Percentiles rank a stretch among this genome's conserved stretches.
phyloP scores from a whole-genome alignment of 2,329 filamentous ascomycete species.

The Pestalotiopsis sp. region DNA sequence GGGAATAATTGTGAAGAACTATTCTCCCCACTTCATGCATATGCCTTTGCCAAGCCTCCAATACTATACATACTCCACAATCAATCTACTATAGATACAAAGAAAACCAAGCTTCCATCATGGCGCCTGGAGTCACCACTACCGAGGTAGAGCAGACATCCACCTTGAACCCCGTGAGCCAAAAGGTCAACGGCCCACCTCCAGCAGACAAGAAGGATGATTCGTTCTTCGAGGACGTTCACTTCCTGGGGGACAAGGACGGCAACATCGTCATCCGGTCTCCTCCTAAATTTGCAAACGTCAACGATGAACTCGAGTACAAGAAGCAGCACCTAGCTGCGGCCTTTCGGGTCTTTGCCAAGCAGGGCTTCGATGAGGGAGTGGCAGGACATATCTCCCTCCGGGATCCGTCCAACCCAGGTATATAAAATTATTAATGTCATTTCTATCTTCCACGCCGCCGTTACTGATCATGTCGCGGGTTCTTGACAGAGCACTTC shows the following conservation, averaged over 20 bases:
- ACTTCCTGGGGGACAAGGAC: conserved; percentile 7
- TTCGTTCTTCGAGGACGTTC: conserved; percentile 1
- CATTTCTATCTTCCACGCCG: not conserved
- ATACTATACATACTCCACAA: too few relatives aligned
- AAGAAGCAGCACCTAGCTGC: conserved; percentile 10
- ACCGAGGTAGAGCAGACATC: not conserved
- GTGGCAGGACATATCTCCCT: conserved; percentile 10
- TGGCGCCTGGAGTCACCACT: not conserved
- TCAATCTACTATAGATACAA: not conserved
- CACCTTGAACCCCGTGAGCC: not conserved
- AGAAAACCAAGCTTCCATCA: not conserved
- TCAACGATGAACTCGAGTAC: conserved; percentile 4
- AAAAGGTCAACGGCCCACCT: not conserved
- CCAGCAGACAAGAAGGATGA: conserved; percentile 1
- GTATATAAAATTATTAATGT: not conserved
- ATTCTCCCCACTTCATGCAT: too few relatives aligned
- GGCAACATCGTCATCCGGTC: conserved; percentile 2
- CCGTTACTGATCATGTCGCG: not conserved
- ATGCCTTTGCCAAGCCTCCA: too few relatives aligned
- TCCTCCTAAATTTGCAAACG: not conserved
- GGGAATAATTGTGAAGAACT: not conserved
- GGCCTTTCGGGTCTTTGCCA: conserved; percentile 6
- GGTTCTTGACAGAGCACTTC: not conserved
- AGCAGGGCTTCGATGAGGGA: conserved; percentile 10
- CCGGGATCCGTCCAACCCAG: conserved; percentile 4